These are phyloP conservation scores for Pestalotiopsis sp. DNA, from an alignment of 2,329 filamentous ascomycete genomes.

Conservation along the genomic window DNA sequence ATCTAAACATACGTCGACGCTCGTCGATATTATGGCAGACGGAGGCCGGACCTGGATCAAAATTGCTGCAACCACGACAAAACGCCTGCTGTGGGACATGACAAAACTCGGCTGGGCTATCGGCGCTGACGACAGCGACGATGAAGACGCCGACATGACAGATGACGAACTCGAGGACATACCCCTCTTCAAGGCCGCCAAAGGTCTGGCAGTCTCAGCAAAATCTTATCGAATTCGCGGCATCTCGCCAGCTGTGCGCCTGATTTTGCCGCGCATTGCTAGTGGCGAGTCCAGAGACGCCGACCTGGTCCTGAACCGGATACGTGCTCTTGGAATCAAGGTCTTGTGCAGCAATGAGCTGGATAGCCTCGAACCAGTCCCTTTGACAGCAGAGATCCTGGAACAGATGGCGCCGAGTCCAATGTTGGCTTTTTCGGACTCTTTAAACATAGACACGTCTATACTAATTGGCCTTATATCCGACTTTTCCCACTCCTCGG, in stretches of 20 bases:
- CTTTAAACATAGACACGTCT: conserved; percentile 67
- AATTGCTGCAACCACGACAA: conserved; percentile 34
- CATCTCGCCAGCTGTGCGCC: conserved; percentile 22
- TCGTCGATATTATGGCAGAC: conserved; percentile 33
- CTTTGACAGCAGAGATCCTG: conserved; percentile 24
- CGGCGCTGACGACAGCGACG: conserved; percentile 29
- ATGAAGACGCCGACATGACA: conserved; percentile 16
- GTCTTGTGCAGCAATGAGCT: conserved; percentile 25
- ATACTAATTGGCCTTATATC: conserved; percentile 74
- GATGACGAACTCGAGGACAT: conserved; percentile 28
- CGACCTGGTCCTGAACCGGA: conserved; percentile 28
- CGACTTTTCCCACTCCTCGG: conserved; percentile 65
- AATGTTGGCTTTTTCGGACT: conserved; percentile 24
- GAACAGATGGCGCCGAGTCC: conserved; percentile 32
- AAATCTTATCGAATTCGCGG: conserved; percentile 30
- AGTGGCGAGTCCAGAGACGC: conserved; percentile 28
- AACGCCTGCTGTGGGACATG: conserved; percentile 32
- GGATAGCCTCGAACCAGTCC: conserved; percentile 19
- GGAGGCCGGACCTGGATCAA: conserved; percentile 34
- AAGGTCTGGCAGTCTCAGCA: conserved; percentile 24
- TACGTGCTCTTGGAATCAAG: conserved; percentile 27
- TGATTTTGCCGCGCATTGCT: conserved; percentile 32
- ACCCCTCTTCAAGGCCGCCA: conserved; percentile 32
- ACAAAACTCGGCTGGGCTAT: conserved; percentile 32
- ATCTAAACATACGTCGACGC: conserved; percentile 22